Percentiles rank a stretch among this genome's conserved stretches.
Conservation (phyloP, 306 rosid species). For the Carpinus fangiana region DNA sequence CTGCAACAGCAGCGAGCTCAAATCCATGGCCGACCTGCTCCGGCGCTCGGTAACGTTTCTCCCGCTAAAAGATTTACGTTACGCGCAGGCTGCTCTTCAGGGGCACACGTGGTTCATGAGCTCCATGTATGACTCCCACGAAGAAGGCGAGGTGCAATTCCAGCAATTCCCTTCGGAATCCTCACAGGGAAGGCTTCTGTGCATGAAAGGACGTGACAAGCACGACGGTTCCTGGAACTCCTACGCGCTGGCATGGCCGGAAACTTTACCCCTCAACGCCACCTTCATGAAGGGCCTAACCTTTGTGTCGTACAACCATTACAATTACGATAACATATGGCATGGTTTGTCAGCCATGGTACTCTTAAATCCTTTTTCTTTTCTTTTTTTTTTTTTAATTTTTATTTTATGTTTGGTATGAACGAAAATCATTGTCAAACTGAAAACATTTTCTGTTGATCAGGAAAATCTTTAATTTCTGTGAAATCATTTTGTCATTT, state of each 20-base stretch:
- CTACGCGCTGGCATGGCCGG: constrained; percentile 63
- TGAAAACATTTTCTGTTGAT: too few species aligned
- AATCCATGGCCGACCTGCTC: constrained; percentile 33
- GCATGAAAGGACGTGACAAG: constrained; percentile 56
- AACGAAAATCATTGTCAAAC: too few species aligned
- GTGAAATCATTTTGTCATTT: too few species aligned
- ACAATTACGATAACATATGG: constrained; percentile 59
- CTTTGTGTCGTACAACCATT: constrained; percentile 71
- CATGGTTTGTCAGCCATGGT: constrained; percentile 59
- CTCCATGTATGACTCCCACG: constrained; percentile 51
- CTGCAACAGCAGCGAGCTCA: neutral
- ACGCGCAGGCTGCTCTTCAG: constrained; percentile 31
- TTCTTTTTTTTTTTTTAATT: too few species aligned
- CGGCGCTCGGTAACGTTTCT: constrained; percentile 57
- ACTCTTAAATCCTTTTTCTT: constrained; percentile 26
- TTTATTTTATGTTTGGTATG: too few species aligned
- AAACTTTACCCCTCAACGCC: constrained; percentile 51
- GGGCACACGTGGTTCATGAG: constrained; percentile 88
- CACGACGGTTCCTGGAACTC: constrained; percentile 73
- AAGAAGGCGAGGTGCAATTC: constrained; percentile 63
- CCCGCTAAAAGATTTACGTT: constrained; percentile 67
- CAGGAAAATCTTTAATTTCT: too few species aligned
- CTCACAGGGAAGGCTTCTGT: constrained; percentile 43
- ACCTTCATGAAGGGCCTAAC: constrained; percentile 54
- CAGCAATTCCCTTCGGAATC: constrained; percentile 61